Base-by-base conservation (phyloP, 2,329 filamentous ascomycete genomes). In the Talaromyces sp. region DNA sequence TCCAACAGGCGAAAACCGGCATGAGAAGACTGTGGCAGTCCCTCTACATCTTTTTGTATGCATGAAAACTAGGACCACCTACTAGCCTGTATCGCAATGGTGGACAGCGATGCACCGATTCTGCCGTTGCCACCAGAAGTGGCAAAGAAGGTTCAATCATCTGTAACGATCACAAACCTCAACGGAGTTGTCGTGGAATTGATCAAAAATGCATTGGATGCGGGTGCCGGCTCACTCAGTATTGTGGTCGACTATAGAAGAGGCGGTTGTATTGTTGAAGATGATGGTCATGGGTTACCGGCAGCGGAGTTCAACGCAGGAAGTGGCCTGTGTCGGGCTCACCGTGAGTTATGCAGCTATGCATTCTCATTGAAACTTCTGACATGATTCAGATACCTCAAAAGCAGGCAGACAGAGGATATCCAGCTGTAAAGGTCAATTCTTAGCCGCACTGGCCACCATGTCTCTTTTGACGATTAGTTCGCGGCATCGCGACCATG, bases 161-260 rank as follows among this genome's bases (percentile, higher is more conserved):
- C 93, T 0, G 86, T 86, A n/a, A 81, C 84, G 61, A 88, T 98
- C 68, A 89, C 87, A 1, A 89, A 87, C 50, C 80, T 98, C 35
- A 88, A 88, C 68, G 84, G 79, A 28, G 92, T 90, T 4, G 79
- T 91, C 14, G 80, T 86, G 61, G 90, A 89, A 52, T 82, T 98
- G 9, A 69, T 96, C 28, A 86, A 89, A 73, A 99, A 99, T 73
- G 86, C 92, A 0, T 81, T 99, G 12, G 95, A 99, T 79, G 91
- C 92, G 3, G 79, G 80, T 52, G 88, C 93, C 16, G 83, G 81
- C 37, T 89, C 83, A 61, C 77, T 97, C 65, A 84, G 84, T 60
- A 80, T 96, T 61, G 83, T 82, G 0, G 80, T 96, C 23, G 90
- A 97, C 76, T 92, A 91, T 72, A 75, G 77, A 60, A 86, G 88